Evolutionary conservation across 192 early-diverging fungal genomes (phyloP), one percentile per base, ranked within the genome.

Genomic region (Coemansia reversa): DNA sequence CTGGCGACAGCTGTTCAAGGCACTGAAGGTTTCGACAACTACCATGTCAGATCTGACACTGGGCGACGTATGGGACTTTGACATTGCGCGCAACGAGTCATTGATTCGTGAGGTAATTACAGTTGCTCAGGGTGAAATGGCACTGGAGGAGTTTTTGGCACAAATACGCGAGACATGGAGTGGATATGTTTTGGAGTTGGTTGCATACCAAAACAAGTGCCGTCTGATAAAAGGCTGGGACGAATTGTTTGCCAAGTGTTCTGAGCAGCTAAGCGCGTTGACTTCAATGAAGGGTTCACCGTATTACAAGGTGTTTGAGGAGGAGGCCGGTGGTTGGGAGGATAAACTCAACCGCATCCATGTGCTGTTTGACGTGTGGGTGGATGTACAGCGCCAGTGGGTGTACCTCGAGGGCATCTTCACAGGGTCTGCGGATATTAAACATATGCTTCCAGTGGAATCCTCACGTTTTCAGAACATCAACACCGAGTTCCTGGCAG

Each of bases 351-450:
- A 94, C 73, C 89, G 95, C 27, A 86, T 98, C 35, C 94, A 97
- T 67, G 84, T 93, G 32, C 86, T 99, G 42, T 96, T 99, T 72
- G 96, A 99, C 84, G 91, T 98, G 5, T 99, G 98, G 98, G 95
- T 98, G 51, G 96, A 98, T 76, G 98, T 99, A 33, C 98, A 99
- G 82, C 89, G 98, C 42, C 98, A 98, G 72, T 99, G 96, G 96
- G 98, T 99, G 20, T 99, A 99, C 69, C 81, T 99, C 35, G 96
- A 99, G 71, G 98, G 97, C 35, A 98, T 99, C 55, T 99, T 99
- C 70, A 89, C 92, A 39, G 90, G 94, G 55, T 96, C 91, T 58
- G 92, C 90, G 6, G 96, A 99, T 63, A 99, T 99, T 83, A 97
- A 96, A 75, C 93, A 96, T 58, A 81, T 99, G 45, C 76, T 99